Evolutionary conservation across 2,329 filamentous ascomycete genomes (phyloP).

Genomic region (Aspergillus pseudoterreus): DNA sequence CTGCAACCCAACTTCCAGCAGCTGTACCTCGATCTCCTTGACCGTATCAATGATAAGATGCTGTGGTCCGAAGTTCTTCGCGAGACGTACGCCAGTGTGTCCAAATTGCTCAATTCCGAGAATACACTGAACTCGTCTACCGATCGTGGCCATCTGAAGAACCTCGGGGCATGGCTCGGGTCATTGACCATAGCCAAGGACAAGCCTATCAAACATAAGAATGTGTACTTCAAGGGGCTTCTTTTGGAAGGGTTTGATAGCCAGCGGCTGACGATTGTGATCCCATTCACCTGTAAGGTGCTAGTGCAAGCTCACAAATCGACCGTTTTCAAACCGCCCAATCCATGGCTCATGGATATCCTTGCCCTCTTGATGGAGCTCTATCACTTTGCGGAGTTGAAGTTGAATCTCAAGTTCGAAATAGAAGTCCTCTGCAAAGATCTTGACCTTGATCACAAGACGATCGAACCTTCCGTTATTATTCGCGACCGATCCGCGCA

Average conservation of each 20-base stretch:
- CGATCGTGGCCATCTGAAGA: slow-evolving; percentile 86
- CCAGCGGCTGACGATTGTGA: slow-evolving; percentile 84
- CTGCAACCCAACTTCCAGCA: slow-evolving; percentile 96
- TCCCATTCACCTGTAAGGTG: slow-evolving; percentile 97
- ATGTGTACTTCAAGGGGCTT: slow-evolving; percentile 95
- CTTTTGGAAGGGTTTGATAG: slow-evolving; percentile 91
- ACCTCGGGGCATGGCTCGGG: slow-evolving; percentile 89
- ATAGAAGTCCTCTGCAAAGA: slow-evolving; percentile 97
- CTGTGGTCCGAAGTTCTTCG: slow-evolving; percentile 87
- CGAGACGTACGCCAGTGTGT: slow-evolving; percentile 84
- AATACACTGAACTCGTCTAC: slow-evolving; percentile 76
- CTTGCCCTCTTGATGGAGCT: slow-evolving; percentile 86
- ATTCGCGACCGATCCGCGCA: slow-evolving; percentile 73
- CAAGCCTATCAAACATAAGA: slow-evolving; percentile 91
- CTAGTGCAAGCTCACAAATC: slow-evolving; percentile 80
- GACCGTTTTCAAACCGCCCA: slow-evolving; percentile 86
- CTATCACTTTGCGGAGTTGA: slow-evolving; percentile 88
- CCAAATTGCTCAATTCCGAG: slow-evolving; percentile 86
- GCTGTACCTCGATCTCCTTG: slow-evolving; percentile 85
- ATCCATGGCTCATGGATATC: slow-evolving; percentile 98
- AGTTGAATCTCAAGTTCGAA: slow-evolving; percentile 96
- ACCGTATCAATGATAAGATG: slow-evolving; percentile 71
- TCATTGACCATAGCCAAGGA: slow-evolving; percentile 89
- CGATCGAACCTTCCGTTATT: slow-evolving; percentile 79
- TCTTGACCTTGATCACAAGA: slow-evolving; percentile 85